Base-by-base conservation (phyloP, 2,329 filamentous ascomycete species). In the Pseudogymnoascus sp. region DNA sequence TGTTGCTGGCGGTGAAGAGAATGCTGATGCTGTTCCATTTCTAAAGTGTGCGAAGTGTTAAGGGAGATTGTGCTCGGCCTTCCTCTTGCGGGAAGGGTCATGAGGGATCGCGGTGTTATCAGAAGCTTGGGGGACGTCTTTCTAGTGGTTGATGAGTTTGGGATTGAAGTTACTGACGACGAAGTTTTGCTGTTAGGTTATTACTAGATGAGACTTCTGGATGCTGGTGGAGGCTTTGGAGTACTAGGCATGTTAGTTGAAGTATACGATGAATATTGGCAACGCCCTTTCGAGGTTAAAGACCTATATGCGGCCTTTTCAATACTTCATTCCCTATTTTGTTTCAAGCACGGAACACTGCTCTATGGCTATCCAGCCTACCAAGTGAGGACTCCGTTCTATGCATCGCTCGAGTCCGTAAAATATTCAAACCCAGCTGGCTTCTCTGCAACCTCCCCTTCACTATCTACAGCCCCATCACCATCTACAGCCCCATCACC, bases 351-450 rank as follows among this genome's bases (percentile, higher is more conserved):
- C n/a, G 1, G 5, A 18, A 39, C 18, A 10, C n/a, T 13, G 36
- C n/a, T 10, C 36, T 9, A 21, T 40, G 37, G 15, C 18, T 40
- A 21, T 39, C 37, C 37, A 21, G 15, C 8, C 37, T 40, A 40
- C 7, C 37, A 18, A 4, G 15, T 21, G 37, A 40, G 37, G 21
- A 18, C 37, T 21, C 37, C 2, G 63, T 42, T 68, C 60, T 67
- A 64, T 12, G 65, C 66, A 35, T 63, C 25, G 63, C 64, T 67
- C 10, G 65, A 65, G 64, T 70, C 69, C 15, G 69, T 67, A 42
- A 63, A 69, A 40, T 70, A 70, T 21, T 68, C 67, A 61, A 70
- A 70, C 1, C 62, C 61, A 48, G 59, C 65, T 9, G 69, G 69
- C 61, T 69, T 67, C 27, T 58, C 62, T 15, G 62, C 63, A 8